Evolutionary conservation across 352 stramenopile species (phyloP).

Genomic region (Globisporangium nodosum): DNA sequence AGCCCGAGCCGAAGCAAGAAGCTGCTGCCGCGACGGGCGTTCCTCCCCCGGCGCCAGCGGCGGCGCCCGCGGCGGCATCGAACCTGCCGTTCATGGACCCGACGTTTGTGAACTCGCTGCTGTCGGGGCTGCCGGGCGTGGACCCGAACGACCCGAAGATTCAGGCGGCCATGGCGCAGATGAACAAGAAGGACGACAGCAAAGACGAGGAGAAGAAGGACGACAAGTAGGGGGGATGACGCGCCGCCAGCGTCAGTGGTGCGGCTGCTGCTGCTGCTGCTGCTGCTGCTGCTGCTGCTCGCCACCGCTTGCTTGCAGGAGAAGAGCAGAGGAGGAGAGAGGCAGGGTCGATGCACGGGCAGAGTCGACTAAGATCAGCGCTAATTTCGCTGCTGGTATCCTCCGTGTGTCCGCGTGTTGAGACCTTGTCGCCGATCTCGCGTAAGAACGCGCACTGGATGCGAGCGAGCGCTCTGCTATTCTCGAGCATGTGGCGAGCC

Average conservation of each 20-base stretch:
- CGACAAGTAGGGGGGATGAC: conserved; percentile 36
- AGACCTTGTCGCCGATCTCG: too few relatives aligned
- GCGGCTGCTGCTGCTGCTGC: too few relatives aligned
- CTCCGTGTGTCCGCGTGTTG: too few relatives aligned
- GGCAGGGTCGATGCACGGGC: too few relatives aligned
- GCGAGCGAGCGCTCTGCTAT: not conserved
- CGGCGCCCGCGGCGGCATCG: conserved; percentile 53
- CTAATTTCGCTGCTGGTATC: too few relatives aligned
- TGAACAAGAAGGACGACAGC: conserved; percentile 77
- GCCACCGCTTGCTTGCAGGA: too few relatives aligned
- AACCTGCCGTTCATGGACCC: conserved; percentile 88
- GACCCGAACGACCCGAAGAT: conserved; percentile 92
- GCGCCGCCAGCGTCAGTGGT: too few relatives aligned
- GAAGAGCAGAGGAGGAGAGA: too few relatives aligned
- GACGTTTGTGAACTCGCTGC: conserved; percentile 86
- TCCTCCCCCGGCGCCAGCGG: conserved; percentile 41
- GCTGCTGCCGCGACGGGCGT: conserved; percentile 12
- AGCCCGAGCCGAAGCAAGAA: conserved; percentile 18
- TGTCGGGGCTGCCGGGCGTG: conserved; percentile 85
- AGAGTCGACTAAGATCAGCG: too few relatives aligned
- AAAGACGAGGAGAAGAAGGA: conserved; percentile 85
- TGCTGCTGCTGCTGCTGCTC: too few relatives aligned
- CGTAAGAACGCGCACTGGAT: too few relatives aligned
- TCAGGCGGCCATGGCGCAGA: conserved; percentile 85
- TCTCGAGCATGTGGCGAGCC: not conserved